Evolutionary conservation across 495 filamentous ascomycete species (phyloP).

Genomic region (Chaetomium fimeti): DNA sequence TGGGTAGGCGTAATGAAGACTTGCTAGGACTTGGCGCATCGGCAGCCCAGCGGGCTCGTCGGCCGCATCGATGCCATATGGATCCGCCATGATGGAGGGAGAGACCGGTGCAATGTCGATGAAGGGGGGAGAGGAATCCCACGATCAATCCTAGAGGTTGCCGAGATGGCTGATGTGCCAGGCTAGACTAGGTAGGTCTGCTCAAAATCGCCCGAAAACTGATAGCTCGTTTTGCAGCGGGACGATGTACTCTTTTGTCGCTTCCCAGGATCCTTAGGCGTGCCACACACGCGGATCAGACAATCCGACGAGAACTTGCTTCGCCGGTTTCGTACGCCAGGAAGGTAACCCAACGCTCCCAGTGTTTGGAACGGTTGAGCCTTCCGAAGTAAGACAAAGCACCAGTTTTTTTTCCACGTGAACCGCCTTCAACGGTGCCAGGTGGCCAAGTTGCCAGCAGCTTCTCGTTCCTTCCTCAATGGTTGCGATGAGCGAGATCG

Average conservation of each 20-base stretch:
- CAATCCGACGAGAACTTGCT: not conserved
- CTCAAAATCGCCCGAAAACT: not conserved
- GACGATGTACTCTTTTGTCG: not conserved
- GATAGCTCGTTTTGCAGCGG: not conserved
- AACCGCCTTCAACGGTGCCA: conserved; percentile 3
- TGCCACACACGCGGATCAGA: not conserved
- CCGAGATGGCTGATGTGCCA: not conserved
- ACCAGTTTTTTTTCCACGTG: not conserved
- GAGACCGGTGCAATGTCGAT: not conserved
- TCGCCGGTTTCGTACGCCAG: not conserved
- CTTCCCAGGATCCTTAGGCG: not conserved
- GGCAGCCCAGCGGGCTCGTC: conserved; percentile 11
- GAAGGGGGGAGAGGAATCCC: not conserved
- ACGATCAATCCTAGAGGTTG: not conserved
- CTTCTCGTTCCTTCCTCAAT: conserved; percentile 1
- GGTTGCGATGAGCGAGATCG: not conserved
- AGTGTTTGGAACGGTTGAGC: conserved; percentile 1
- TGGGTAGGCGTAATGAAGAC: conserved; percentile 57
- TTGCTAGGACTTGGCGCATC: conserved; percentile 27
- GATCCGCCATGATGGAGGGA: conserved; percentile 25
- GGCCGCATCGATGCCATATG: conserved; percentile 20
- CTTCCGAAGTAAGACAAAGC: conserved; percentile 19
- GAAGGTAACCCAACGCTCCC: not conserved
- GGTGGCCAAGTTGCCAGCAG: conserved; percentile 1
- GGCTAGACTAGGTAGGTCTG: too few relatives aligned